Conservation (phyloP, 495 filamentous ascomycete genomes). For the Talaromyces thailandensis region DNA sequence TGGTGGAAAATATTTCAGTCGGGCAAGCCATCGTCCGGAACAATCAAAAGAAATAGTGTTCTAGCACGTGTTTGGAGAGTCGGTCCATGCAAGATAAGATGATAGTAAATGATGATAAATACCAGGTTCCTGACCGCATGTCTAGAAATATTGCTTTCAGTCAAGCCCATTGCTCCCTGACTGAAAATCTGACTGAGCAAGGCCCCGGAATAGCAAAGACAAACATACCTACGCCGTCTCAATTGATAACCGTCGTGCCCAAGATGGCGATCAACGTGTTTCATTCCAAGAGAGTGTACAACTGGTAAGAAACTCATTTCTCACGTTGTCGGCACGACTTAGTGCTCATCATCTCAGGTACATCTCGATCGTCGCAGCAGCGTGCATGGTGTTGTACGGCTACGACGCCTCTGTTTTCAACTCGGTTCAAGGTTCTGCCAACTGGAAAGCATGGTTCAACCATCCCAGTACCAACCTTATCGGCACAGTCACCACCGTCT, state of each 20-base stretch:
- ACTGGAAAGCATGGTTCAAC: constrained; percentile 53
- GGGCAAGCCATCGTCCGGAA: background rate
- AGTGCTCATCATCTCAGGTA: constrained; percentile 32
- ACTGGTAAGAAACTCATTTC: constrained; percentile 16
- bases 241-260: background rate
- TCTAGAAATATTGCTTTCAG: background rate
- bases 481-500: constrained; percentile 52
- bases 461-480: constrained; percentile 40
- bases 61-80: background rate
- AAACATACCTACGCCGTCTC: background rate
- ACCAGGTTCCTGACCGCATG: background rate
- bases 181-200: background rate
- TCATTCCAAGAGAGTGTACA: constrained; percentile 18
- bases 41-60: background rate
- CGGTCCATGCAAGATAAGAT: background rate
- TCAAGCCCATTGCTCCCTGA: background rate
- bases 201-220: background rate
- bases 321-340: background rate
- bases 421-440: constrained; percentile 48
- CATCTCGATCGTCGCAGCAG: constrained; percentile 50
- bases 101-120: background rate
- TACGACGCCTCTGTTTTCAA: constrained; percentile 62
- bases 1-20: background rate
- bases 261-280: background rate
- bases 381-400: constrained; percentile 60